Evolutionary conservation across 2,329 filamentous ascomycete genomes (phyloP), one percentile per base, ranked within the genome.

Genomic region (Dendrostoma leiphaemia): DNA sequence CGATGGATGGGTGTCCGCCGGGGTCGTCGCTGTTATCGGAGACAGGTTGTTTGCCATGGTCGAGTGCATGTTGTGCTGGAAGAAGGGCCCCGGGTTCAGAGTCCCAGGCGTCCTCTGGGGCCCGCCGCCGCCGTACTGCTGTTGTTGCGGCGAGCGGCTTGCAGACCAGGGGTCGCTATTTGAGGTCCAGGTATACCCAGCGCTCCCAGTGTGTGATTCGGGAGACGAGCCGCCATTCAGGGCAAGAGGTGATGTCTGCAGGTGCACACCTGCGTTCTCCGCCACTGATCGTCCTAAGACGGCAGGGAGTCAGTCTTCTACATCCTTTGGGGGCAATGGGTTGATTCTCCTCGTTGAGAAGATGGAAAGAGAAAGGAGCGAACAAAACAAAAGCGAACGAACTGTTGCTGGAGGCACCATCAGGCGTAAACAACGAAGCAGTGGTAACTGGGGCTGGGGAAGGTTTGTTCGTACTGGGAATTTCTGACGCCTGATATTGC

Each of bases 341-440:
- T n/a, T 46, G 37, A 17, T 6, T 19, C 23, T 17, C 15, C 32
- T n/a, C 15, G 28, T 15, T 21, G 15, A 57, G 71, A n/a, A n/a
- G n/a, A n/a, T n/a, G 71, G 59, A 70, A 63, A 63, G 47, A n/a
- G 51, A 12, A 23, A 13, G 26, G 23, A 8, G 13, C 12, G 21
- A 43, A 26, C 32, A 34, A 31, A 45, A 48, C 17, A 49, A 50
- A 51, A 26, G 51, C 40, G 34, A 32, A 59, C 50, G 54, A 57
- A 72, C 71, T 54, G 70, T 63, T 64, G 45, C 70, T 71, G 54
- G 60, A 62, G 40, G 57, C 63, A 57, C 52, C 45, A 68, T 67
- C 38, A 65, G 57, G 34, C 75, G 70, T 63, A 79, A 81, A 67
- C 82, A 83, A 63, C 80, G 69, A 23, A 71, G 64, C 46, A 71